Evolutionary conservation across 371 early-diverging fungal species (phyloP).

Genomic region (Apophysomyces elegans): DNA sequence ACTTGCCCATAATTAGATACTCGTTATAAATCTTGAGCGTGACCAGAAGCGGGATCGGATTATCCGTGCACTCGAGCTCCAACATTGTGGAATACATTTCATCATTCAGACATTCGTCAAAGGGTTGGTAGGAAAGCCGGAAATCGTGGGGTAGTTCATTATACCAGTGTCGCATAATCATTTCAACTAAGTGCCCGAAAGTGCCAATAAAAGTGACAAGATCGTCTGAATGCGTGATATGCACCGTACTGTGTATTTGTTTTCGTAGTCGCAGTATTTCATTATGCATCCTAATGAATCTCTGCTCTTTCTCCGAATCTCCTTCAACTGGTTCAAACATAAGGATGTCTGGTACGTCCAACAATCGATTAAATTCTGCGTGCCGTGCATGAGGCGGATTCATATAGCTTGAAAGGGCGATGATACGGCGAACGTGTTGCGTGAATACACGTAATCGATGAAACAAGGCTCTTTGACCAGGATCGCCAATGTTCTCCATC

Average conservation of each 20-base stretch:
- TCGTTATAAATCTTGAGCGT: slow-evolving; percentile 38
- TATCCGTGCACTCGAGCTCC: slow-evolving; percentile 23
- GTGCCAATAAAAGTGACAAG: slow-evolving; percentile 24
- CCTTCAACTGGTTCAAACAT: slow-evolving; percentile 9
- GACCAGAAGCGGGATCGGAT: slow-evolving; percentile 23
- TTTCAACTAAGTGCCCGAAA: slow-evolving; percentile 41
- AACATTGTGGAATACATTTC: slow-evolving; percentile 23
- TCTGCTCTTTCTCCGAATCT: slow-evolving; percentile 25
- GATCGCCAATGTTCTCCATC: background rate
- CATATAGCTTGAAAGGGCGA: background rate
- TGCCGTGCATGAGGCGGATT: background rate
- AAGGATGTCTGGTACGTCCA: background rate
- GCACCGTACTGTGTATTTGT: slow-evolving; percentile 19
- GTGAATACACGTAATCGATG: background rate
- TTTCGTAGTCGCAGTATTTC: slow-evolving; percentile 10
- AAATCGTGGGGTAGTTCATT: slow-evolving; percentile 24
- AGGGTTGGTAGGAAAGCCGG: slow-evolving; percentile 32
- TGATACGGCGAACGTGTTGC: background rate
- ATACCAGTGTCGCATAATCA: slow-evolving; percentile 46
- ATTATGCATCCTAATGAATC: slow-evolving; percentile 22
- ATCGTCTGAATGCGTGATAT: slow-evolving; percentile 18
- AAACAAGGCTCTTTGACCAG: background rate
- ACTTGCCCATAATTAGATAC: slow-evolving; percentile 70
- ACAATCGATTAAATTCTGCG: background rate
- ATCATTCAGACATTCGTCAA: slow-evolving; percentile 28